A percentile compares a stretch with the other conserved stretches of the same genome.
Conservation (phyloP, 2,329 filamentous ascomycete species). For the Pestalotiopsis sp. region DNA sequence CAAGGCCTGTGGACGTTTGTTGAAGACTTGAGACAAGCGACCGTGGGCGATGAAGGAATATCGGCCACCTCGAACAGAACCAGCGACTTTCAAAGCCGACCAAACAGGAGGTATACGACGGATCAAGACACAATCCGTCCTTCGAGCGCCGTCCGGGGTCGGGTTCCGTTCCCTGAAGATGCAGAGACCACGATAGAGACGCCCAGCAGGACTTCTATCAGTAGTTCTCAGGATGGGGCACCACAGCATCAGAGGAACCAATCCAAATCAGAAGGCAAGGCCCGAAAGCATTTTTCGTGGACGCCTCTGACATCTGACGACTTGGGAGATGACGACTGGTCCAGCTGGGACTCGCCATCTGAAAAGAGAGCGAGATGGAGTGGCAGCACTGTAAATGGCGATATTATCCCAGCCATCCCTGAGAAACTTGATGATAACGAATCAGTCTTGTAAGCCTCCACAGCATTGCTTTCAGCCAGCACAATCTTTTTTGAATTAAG, state of each 20-base stretch:
- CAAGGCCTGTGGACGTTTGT: conserved; percentile 92
- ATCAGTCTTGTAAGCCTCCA: conserved; percentile 48
- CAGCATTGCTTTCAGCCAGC: conserved; percentile 16
- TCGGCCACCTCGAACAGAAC: conserved; percentile 50
- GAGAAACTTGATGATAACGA: conserved; percentile 50
- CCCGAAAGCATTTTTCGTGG: conserved; percentile 60
- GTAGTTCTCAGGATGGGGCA: conserved; percentile 26
- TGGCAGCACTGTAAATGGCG: conserved; percentile 57
- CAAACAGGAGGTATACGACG: conserved; percentile 23
- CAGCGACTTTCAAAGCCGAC: conserved; percentile 30
- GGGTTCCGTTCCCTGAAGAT: conserved; percentile 45
- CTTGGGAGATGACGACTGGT: conserved; percentile 64
- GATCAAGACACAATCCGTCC: conserved; percentile 52
- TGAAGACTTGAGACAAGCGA: conserved; percentile 92
- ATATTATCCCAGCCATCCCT: conserved; percentile 45
- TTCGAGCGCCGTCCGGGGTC: conserved; percentile 40
- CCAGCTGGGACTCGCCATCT: conserved; percentile 62
- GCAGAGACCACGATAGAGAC: conserved; percentile 31
- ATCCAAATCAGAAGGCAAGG: conserved; percentile 38
- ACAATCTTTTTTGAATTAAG: background rate
- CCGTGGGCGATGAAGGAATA: conserved; percentile 89
- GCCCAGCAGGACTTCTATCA: conserved; percentile 33
- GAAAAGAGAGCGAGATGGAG: conserved; percentile 63
- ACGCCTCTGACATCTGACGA: conserved; percentile 59
- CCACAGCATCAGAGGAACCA: conserved; percentile 30